Evolutionary conservation across 2,329 filamentous ascomycete species (phyloP), one percentile per base, ranked within the genome.

Genomic region (Phoma sp.): DNA sequence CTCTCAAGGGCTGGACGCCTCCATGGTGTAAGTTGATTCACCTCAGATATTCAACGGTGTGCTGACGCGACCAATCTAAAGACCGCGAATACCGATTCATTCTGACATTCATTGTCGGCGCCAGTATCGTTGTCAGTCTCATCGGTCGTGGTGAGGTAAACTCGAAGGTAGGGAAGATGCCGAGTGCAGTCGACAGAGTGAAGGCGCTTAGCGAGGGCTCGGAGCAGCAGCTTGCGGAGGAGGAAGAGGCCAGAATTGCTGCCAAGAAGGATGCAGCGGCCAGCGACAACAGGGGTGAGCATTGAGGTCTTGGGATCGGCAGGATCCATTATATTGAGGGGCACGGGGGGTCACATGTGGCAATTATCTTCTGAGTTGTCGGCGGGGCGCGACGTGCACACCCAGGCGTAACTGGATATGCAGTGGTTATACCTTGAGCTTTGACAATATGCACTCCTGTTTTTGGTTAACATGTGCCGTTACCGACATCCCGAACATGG

Each of bases 51-150:
- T 39, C 36, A 33, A 5, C n/a, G 13, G 10, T 33, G 4, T 14
- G 7, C 47, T 52, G 14, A 37, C 87, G 5, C 3, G 14, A 3
- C 25, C 91, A 4, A 29, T 39, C 10, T 5, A 83, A 88, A 7
- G 82, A 83, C 46, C 80, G 81, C 36, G 89, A 87, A 44, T 97
- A 97, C 79, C 90, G 93, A 30, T 97, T 96, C 75, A 88, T 96
- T 7, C 82, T 97, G 65, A 97, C 93, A 2, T 93, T 93, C 73
- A 83, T 97, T 57, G 93, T 96, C 25, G 93, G 93, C 35, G 80
- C 85, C 38, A 88, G 89, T 59, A 93, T 97, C 63, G 86, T 95
- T 37, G 78, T 91, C 64, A 93, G 86, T 59, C 79, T 97, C 62
- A 83, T 97, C 59, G 91, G 91, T 36, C 86, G 93, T 57, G 89